A percentile compares a stretch with the other conserved stretches of the same genome.
Conservation (phyloP, 352 stramenopile genomes). For the Phytopythium cucurbitacearum region DNA sequence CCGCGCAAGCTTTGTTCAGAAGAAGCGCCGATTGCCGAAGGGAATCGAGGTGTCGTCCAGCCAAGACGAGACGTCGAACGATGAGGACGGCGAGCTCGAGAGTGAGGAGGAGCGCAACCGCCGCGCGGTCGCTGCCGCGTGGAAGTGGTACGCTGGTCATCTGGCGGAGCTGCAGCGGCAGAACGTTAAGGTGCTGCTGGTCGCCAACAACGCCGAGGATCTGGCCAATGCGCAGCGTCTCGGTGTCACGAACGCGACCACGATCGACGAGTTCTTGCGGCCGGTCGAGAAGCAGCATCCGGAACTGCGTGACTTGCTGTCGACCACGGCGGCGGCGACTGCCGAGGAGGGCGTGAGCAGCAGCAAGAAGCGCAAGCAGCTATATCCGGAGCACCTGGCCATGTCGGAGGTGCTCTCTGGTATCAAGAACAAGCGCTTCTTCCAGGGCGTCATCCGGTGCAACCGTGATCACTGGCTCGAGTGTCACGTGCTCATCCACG, state of each 20-base stretch:
- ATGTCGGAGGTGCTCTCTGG: conserved; percentile 77
- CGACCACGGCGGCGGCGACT: conserved; percentile 13
- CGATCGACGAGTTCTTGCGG: conserved; percentile 57
- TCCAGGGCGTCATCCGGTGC: conserved; percentile 87
- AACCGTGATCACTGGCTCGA: conserved; percentile 85
- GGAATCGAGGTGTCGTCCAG: conserved; percentile 16
- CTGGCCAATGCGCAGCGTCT: conserved; percentile 33
- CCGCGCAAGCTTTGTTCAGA: conserved; percentile 66
- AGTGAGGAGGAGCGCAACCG: conserved; percentile 81
- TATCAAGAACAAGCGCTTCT: conserved; percentile 86
- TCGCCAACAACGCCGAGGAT: conserved; percentile 68
- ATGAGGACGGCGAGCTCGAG: conserved; percentile 32
- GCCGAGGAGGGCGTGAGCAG: conserved; percentile 33
- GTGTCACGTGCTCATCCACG: conserved; percentile 78
- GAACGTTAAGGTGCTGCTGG: conserved; percentile 45
- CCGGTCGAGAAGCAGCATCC: conserved; percentile 37
- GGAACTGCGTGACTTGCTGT: conserved; percentile 59
- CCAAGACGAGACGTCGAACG: conserved; percentile 26
- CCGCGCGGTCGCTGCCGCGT: conserved; percentile 75
- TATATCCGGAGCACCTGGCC: conserved; percentile 77
- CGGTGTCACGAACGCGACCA: conserved; percentile 46
- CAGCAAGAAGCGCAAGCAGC: conserved; percentile 33
- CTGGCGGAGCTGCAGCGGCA: conserved; percentile 45
- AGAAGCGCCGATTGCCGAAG: conserved; percentile 30
- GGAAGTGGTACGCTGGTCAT: conserved; percentile 72